Evolutionary conservation across 805 yeast genomes (phyloP).

Genomic region (Saccharomycopsis olivae): DNA sequence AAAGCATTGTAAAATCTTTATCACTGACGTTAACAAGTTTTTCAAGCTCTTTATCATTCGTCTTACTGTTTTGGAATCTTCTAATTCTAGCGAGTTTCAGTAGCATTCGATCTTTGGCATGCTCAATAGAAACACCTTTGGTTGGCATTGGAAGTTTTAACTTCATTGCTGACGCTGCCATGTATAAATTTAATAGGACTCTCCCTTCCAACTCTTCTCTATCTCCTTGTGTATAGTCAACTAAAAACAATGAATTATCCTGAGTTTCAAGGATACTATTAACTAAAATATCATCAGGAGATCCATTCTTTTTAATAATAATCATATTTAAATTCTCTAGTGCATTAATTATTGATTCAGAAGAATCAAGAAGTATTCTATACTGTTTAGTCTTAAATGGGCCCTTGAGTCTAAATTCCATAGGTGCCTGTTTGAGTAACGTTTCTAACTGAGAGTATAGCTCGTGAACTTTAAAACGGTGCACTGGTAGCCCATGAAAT

Average conservation of each 20-base stretch:
- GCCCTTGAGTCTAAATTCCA: constrained; percentile 68
- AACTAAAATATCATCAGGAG: neutral
- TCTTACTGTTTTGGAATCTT: constrained; percentile 23
- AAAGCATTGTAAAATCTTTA: constrained; percentile 68
- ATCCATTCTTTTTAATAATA: constrained; percentile 43
- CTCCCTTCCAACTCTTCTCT: constrained; percentile 61
- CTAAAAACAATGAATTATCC: constrained; percentile 29
- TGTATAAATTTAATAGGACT: constrained; percentile 65
- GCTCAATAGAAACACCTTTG: constrained; percentile 67
- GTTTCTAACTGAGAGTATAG: constrained; percentile 51
- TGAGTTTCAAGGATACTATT: too few relatives aligned
- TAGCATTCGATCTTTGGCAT: constrained; percentile 60
- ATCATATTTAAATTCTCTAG: constrained; percentile 64
- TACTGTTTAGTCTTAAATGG: constrained; percentile 49
- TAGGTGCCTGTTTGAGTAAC: constrained; percentile 58
- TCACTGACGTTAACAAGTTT: constrained; percentile 30
- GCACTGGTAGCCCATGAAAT: constrained; percentile 19
- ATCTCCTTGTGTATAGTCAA: constrained; percentile 44
- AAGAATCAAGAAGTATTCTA: constrained; percentile 37
- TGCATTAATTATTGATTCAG: constrained; percentile 61
- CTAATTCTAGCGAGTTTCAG: constrained; percentile 54
- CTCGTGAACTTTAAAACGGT: constrained; percentile 27
- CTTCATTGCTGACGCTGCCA: constrained; percentile 65
- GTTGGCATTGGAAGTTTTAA: constrained; percentile 71
- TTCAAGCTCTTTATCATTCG: neutral